Evolutionary conservation across 768 basidiomycete genomes (phyloP).

Genomic region (Candolleomyces efflorescens): DNA sequence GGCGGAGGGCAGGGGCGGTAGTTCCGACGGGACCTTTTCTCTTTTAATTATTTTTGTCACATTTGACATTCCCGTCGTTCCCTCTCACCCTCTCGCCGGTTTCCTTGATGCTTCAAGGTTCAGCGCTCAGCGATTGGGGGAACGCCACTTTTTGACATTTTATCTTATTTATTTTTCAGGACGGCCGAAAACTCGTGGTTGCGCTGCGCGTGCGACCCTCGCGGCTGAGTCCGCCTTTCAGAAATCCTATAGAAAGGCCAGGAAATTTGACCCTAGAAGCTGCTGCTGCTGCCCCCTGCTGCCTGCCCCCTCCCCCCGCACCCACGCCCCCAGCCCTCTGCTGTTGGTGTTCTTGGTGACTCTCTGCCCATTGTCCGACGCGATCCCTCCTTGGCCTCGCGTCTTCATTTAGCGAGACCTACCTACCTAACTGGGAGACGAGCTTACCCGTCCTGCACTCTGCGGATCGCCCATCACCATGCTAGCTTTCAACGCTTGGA

Average conservation of each 20-base stretch:
- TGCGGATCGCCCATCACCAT: no score
- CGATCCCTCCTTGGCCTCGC: not conserved
- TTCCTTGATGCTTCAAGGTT: not conserved
- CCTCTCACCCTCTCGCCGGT: not conserved
- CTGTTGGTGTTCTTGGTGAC: constrained; percentile 4
- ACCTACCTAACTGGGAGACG: no score
- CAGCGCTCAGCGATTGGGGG: not conserved
- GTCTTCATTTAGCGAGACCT: no score
- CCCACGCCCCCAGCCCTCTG: not conserved
- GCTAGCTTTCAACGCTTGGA: no score
- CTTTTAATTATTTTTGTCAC: not conserved
- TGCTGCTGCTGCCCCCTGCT: constrained; percentile 8
- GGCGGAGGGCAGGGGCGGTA: no score
- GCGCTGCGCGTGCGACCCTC: no score
- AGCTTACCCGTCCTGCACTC: no score
- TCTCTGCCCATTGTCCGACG: constrained; percentile 1
- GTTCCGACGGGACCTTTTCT: not conserved
- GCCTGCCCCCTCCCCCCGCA: not conserved
- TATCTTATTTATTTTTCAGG: no score
- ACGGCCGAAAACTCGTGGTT: no score
- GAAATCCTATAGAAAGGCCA: not conserved
- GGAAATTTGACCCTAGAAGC: not conserved
- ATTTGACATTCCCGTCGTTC: constrained; percentile 3
- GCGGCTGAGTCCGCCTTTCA: no score
- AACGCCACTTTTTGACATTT: not conserved